Evolutionary conservation across 2,329 filamentous ascomycete genomes (phyloP).

Genomic region (Pseudogymnoascus sp.): DNA sequence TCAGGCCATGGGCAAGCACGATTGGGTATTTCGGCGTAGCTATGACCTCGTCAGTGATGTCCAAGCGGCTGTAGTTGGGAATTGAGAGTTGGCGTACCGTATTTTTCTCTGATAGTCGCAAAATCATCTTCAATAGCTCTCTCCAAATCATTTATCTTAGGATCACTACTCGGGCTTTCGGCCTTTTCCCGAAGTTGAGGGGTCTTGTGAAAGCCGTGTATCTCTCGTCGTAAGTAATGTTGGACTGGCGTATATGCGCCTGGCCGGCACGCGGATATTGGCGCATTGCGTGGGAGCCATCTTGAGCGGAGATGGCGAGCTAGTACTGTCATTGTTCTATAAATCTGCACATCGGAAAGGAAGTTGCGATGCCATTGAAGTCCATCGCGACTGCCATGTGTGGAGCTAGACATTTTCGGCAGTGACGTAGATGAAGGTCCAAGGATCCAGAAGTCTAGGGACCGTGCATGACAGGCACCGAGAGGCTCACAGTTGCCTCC

Average conservation of each 20-base stretch:
- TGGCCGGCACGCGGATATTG: background rate
- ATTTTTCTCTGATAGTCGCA: slow-evolving; percentile 47
- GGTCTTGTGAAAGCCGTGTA: background rate
- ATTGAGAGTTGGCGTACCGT: slow-evolving; percentile 34
- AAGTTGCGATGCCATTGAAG: background rate
- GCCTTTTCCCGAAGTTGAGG: slow-evolving; percentile 10
- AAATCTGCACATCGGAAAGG: slow-evolving; percentile 9
- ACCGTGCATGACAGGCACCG: background rate
- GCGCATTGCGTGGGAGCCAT: background rate
- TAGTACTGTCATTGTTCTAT: background rate
- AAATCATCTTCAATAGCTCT: slow-evolving; percentile 52
- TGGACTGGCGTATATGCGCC: background rate
- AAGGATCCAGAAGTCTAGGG: background rate
- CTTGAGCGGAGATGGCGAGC: background rate
- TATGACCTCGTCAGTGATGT: slow-evolving; percentile 16
- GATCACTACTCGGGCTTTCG: slow-evolving; percentile 29
- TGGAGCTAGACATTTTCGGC: slow-evolving; percentile 6
- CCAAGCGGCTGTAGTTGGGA: background rate
- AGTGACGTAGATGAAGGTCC: slow-evolving; percentile 7
- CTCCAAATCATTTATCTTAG: slow-evolving; percentile 42
- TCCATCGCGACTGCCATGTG: slow-evolving; percentile 1
- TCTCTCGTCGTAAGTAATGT: background rate
- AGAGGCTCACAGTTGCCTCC: background rate
- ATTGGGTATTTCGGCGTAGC: slow-evolving; percentile 50
- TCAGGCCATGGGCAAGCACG: slow-evolving; percentile 56